Evolutionary conservation across 345 rosid genomes (phyloP).

Genomic region (Bruguiera parviflora): DNA sequence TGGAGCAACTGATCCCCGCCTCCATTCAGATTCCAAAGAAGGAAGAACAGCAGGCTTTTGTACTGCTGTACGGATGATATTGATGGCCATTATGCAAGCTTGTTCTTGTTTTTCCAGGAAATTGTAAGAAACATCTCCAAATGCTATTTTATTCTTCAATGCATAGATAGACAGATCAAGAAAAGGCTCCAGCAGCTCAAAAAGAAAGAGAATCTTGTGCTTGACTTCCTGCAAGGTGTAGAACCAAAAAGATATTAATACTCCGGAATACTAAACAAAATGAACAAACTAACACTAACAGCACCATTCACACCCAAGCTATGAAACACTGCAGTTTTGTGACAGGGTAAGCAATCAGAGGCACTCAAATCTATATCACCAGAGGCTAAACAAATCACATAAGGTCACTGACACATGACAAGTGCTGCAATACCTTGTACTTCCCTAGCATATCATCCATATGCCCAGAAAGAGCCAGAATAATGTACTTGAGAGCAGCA

Average conservation of each 20-base stretch:
- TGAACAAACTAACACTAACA: not conserved
- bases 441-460: conserved; percentile 72
- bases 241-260: not conserved
- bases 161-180: conserved; percentile 62
- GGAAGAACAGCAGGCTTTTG: conserved; percentile 74
- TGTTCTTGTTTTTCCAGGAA: conserved; percentile 57
- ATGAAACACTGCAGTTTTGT: not conserved
- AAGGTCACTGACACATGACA: conserved; percentile 1
- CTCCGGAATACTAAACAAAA: not conserved
- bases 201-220: conserved; percentile 72
- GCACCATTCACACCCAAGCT: not conserved
- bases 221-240: conserved; percentile 60
- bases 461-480: conserved; percentile 78
- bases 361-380: not conserved
- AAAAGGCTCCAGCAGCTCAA: conserved; percentile 84
- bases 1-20: conserved; percentile 72
- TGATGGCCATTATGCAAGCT: conserved; percentile 51
- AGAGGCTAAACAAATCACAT: not conserved
- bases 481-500: conserved; percentile 68
- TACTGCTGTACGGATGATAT: conserved; percentile 65
- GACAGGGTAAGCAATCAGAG: not conserved
- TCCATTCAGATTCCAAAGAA: conserved; percentile 77
- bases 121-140: conserved; percentile 51
- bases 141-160: conserved; percentile 49
- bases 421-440: conserved; percentile 52